These are phyloP conservation scores for Camellia granthamiana DNA, from an alignment of 148 eudicot genomes.

Conservation along the genomic window DNA sequence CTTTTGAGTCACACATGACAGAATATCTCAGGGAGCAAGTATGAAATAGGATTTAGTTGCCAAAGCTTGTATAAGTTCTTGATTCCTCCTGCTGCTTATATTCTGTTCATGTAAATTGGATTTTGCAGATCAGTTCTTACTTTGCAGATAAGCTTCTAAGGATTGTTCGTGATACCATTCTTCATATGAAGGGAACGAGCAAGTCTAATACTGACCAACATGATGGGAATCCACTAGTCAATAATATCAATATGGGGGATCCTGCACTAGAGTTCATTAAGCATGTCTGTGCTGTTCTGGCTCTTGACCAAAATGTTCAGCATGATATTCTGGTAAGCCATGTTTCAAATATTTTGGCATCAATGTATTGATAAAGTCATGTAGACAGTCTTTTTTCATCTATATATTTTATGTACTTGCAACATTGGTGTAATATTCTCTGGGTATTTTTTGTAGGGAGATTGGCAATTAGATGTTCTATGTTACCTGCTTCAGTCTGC, in stretches of 20 bases:
- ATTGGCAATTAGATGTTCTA: background rate
- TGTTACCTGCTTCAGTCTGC: background rate
- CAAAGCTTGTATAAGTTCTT: constrained; percentile 6
- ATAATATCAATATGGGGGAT: constrained; percentile 42
- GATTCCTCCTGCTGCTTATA: background rate
- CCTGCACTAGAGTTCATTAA: constrained; percentile 81
- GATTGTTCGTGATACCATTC: constrained; percentile 62
- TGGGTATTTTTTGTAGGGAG: background rate
- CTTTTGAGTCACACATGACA: constrained; percentile 53
- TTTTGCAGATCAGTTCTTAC: constrained; percentile 71
- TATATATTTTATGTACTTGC: background rate
- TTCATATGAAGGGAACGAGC: constrained; percentile 48
- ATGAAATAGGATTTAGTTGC: constrained; percentile 14
- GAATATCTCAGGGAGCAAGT: constrained; percentile 80
- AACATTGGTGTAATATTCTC: background rate
- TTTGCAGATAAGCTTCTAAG: constrained; percentile 68
- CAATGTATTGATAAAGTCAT: background rate
- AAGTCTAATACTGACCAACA: constrained; percentile 40
- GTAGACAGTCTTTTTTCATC: background rate
- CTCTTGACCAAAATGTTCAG: constrained; percentile 85
- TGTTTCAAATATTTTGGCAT: background rate
- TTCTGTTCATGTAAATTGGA: background rate
- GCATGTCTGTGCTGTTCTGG: constrained; percentile 86
- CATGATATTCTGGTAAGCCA: constrained; percentile 84
- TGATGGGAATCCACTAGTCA: constrained; percentile 29